Evolutionary conservation across 2,329 filamentous ascomycete species (phyloP).

Genomic region (Ilyonectria mors-panacis): DNA sequence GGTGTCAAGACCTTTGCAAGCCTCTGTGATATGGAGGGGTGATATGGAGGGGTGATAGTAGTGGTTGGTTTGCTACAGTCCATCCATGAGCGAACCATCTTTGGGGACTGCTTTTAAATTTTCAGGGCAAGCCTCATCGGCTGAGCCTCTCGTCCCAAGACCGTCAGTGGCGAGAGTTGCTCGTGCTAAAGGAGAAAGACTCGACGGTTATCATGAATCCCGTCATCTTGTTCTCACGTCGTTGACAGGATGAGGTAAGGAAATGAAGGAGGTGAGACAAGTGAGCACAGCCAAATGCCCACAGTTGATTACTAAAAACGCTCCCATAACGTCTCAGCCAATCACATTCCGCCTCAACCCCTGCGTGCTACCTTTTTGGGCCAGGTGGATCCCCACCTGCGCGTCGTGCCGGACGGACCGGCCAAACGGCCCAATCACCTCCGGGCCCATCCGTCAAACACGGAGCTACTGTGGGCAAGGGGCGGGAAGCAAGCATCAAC

Average conservation of each 20-base stretch:
- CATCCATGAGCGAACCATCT: too few relatives aligned
- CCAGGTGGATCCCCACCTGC: neutral
- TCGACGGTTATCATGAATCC: neutral
- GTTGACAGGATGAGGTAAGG: neutral
- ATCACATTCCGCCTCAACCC: neutral
- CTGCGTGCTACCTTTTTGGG: neutral
- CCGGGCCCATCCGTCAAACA: neutral
- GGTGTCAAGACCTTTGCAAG: too few relatives aligned
- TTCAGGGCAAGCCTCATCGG: neutral
- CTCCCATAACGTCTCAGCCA: neutral
- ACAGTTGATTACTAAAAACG: neutral
- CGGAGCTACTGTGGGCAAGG: constrained; percentile 18
- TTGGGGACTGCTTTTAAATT: neutral
- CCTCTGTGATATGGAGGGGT: too few relatives aligned
- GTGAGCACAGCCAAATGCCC: neutral
- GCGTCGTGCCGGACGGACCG: constrained; percentile 6
- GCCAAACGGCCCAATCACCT: constrained; percentile 4
- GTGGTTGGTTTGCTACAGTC: too few relatives aligned
- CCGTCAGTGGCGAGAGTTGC: neutral
- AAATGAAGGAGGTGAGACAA: neutral
- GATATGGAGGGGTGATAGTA: too few relatives aligned
- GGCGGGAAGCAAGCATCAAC: constrained; percentile 25
- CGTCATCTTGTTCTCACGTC: neutral
- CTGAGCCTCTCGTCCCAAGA: neutral
- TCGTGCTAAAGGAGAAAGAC: neutral